Conservation (phyloP, 129 eudicot genomes). For the Helianthus tuberosus region DNA sequence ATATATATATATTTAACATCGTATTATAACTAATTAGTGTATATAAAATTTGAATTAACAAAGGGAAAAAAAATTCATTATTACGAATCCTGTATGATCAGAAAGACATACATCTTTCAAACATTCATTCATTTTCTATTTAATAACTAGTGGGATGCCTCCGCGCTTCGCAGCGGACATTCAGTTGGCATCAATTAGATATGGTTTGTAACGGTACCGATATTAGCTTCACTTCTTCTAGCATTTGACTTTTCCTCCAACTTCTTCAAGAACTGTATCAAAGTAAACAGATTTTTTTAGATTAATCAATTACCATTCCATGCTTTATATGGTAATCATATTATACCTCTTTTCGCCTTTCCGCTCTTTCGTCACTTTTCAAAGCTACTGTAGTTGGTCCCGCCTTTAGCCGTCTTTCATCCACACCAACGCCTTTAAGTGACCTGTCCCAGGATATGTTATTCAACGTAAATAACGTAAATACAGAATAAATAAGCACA, state of each 20-base stretch:
- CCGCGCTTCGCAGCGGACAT: too few species aligned
- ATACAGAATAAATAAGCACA: background rate
- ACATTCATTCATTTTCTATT: too few species aligned
- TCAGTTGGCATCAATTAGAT: too few species aligned
- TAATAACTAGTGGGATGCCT: too few species aligned
- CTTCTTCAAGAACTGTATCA: slow-evolving; percentile 49
- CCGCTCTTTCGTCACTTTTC: slow-evolving; percentile 56
- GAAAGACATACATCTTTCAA: too few species aligned
- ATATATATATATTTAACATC: too few species aligned
- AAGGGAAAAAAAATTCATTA: too few species aligned
- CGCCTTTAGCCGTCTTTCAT: slow-evolving; percentile 40
- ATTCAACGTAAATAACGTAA: background rate
- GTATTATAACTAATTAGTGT: too few species aligned
- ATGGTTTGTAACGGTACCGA: too few species aligned
- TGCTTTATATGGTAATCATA: slow-evolving; percentile 2
- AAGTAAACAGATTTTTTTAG: slow-evolving; percentile 5
- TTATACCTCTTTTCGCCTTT: slow-evolving; percentile 71
- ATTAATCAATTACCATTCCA: background rate
- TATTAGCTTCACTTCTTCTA: slow-evolving; percentile 41
- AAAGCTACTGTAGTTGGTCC: slow-evolving; percentile 45
- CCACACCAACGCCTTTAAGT: slow-evolving; percentile 34
- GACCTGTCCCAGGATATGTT: slow-evolving; percentile 40
- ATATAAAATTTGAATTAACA: too few species aligned
- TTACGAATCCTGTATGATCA: too few species aligned
- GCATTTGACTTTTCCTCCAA: slow-evolving; percentile 56